phyloP scores from a whole-genome alignment of 139 green algal genomes.

The Gonium pectorale region DNA sequence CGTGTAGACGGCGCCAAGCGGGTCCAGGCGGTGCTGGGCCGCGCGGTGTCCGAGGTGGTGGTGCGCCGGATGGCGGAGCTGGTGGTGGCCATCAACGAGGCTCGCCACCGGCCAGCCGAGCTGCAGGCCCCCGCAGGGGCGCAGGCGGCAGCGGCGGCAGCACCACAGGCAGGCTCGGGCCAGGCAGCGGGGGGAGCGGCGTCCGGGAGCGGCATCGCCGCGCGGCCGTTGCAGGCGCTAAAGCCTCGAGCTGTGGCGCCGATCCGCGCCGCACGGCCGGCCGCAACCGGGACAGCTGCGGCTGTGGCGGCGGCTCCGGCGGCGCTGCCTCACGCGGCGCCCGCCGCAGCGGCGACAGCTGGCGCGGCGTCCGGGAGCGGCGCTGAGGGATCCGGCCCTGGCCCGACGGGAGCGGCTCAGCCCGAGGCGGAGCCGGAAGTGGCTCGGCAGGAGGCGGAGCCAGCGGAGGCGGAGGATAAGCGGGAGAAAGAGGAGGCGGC shows the following conservation, averaged over 20 bases:
- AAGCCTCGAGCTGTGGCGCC: conserved; percentile 14
- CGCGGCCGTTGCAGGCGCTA: neutral
- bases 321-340: neutral
- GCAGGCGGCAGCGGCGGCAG: neutral
- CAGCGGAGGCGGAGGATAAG: too few relatives aligned
- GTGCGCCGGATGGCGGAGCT: conserved; percentile 22
- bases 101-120: neutral
- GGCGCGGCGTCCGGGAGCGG: neutral
- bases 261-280: neutral
- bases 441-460: too few relatives aligned
- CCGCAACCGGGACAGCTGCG: neutral
- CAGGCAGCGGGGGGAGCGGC: neutral
- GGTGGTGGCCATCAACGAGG: neutral
- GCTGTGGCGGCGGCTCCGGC: neutral
- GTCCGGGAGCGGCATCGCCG: neutral
- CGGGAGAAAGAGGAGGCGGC: too few relatives aligned
- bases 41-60: conserved; percentile 28
- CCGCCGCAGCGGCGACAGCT: neutral
- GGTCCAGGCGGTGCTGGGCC: conserved; percentile 33
- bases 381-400: neutral
- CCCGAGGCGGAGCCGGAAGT: too few relatives aligned
- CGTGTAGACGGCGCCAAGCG: conserved; percentile 34
- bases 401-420: neutral
- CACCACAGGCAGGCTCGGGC: too few relatives aligned
- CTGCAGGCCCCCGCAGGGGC: neutral